A percentile compares a stretch with the other conserved stretches of the same genome.
These are phyloP conservation scores for Claviceps capensis DNA, from an alignment of 2,329 filamentous ascomycete species.

Conservation along the genomic window DNA sequence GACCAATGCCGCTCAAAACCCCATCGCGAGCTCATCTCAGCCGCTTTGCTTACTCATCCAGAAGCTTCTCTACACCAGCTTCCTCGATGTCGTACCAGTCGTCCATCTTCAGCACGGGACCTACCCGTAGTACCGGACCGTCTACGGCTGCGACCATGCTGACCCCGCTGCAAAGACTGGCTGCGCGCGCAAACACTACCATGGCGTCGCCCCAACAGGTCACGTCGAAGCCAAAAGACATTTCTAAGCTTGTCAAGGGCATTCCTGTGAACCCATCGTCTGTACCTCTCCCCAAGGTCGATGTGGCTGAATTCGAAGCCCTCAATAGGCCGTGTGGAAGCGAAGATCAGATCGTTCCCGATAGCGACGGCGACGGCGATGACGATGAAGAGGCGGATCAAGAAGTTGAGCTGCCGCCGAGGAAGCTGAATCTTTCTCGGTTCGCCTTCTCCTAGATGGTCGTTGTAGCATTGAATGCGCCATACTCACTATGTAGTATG, in stretches of 20 bases:
- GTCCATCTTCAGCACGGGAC: constrained; percentile 22
- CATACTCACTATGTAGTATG: not conserved
- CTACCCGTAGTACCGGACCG: constrained; percentile 27
- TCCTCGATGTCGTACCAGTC: constrained; percentile 21
- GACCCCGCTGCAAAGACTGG: constrained; percentile 41
- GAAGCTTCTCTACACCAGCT: constrained; percentile 18
- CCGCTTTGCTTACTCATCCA: constrained; percentile 22
- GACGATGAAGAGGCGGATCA: constrained; percentile 30
- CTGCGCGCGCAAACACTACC: constrained; percentile 26
- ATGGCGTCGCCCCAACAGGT: constrained; percentile 16
- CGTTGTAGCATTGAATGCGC: constrained; percentile 1
- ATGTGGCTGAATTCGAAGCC: constrained; percentile 38
- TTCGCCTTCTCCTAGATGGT: constrained; percentile 26
- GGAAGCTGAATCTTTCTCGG: constrained; percentile 32
- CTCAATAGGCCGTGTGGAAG: constrained; percentile 36
- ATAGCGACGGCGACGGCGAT: constrained; percentile 36
- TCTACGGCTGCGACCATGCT: constrained; percentile 29
- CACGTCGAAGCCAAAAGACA: constrained; percentile 15
- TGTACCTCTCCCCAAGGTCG: constrained; percentile 40
- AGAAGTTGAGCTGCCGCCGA: constrained; percentile 18
- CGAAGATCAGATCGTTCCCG: constrained; percentile 42
- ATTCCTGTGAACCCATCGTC: constrained; percentile 38
- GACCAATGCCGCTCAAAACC: constrained; percentile 12
- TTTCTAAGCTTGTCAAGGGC: constrained; percentile 17
- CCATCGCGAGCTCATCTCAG: constrained; percentile 18